Evolutionary conservation across 148 eudicot species (phyloP).

Genomic region (Vaccinium corymbosum): DNA sequence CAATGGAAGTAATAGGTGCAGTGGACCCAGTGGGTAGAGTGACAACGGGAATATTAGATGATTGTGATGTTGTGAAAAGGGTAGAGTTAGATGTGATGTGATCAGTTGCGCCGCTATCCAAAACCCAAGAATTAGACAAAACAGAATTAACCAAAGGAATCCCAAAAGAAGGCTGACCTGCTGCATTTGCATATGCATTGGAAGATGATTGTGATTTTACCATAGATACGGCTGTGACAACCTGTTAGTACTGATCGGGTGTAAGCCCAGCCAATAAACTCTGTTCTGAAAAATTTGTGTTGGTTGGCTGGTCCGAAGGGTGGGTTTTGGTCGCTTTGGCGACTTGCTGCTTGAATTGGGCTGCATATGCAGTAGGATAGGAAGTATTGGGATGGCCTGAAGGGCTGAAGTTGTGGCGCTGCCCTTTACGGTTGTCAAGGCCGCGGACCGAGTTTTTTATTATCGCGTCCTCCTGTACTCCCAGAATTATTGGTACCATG

Average conservation of each 20-base stretch:
- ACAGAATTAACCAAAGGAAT: neutral
- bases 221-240: neutral
- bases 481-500: neutral
- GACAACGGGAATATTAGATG: too few relatives aligned
- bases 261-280: neutral
- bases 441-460: neutral
- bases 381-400: neutral
- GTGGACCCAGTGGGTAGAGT: too few relatives aligned
- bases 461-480: neutral
- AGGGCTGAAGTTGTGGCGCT: neutral
- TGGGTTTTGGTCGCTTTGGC: too few relatives aligned
- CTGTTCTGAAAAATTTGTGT: neutral
- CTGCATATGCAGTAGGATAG: neutral
- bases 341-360: neutral
- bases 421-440: neutral
- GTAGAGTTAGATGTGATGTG: neutral
- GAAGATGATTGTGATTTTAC: constrained; percentile 4
- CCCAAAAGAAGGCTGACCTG: neutral
- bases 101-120: neutral
- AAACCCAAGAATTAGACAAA: neutral
- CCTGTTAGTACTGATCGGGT: neutral
- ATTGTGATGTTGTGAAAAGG: neutral
- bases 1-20: too few relatives aligned
- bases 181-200: neutral
- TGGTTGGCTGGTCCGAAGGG: neutral